These are phyloP conservation scores for Colletotrichum plurivorum DNA, from an alignment of 2,329 filamentous ascomycete genomes.

Conservation along the genomic window DNA sequence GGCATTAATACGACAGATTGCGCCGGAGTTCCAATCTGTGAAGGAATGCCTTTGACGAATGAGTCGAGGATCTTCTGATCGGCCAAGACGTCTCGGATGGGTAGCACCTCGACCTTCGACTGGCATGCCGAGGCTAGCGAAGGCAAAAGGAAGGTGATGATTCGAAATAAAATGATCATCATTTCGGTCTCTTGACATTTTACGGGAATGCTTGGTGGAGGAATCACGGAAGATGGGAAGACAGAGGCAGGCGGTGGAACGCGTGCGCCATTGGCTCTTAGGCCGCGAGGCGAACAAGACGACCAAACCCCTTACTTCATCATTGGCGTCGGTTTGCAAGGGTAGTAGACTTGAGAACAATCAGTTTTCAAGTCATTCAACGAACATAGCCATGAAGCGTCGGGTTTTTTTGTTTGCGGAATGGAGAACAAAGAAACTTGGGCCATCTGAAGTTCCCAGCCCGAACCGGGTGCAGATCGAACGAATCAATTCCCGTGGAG, in stretches of 20 bases:
- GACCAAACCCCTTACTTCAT: too few species aligned
- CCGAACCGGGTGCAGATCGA: background rate
- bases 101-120: constrained; percentile 6
- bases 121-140: background rate
- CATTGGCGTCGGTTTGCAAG: too few species aligned
- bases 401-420: background rate
- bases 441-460: constrained; percentile 2
- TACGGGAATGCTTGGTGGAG: background rate
- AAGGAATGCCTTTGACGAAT: constrained; percentile 46
- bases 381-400: too few species aligned
- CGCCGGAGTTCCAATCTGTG: constrained; percentile 45
- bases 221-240: too few species aligned
- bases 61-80: constrained; percentile 44
- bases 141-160: background rate
- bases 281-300: too few species aligned
- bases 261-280: too few species aligned
- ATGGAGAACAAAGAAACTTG: background rate
- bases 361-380: too few species aligned
- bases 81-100: constrained; percentile 45
- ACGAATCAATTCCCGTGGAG: background rate
- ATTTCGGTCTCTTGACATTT: background rate
- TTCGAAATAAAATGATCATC: background rate
- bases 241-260: too few species aligned
- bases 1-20: constrained; percentile 49
- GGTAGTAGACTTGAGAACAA: too few species aligned